A percentile compares a stretch with the other conserved stretches of the same genome.
Conservation (phyloP, 192 early-diverging fungal genomes). For the Coemansia sp. region DNA sequence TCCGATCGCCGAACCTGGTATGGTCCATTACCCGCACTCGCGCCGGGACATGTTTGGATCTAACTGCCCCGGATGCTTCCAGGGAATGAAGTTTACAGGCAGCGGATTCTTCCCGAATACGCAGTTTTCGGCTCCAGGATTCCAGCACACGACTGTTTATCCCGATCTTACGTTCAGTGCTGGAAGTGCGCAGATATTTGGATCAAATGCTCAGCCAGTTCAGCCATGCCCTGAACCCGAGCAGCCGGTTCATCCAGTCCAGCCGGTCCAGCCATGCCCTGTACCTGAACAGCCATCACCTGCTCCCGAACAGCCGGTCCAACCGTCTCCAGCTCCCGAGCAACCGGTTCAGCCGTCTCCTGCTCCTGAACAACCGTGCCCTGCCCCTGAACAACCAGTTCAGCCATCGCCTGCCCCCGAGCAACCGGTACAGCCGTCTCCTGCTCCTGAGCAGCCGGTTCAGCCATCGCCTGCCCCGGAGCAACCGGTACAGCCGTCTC, state of each 20-base stretch:
- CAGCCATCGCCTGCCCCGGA: not conserved
- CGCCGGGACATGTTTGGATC: constrained; percentile 19
- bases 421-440: not conserved
- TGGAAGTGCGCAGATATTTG: constrained; percentile 9
- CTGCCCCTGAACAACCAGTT: not conserved
- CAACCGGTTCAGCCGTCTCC: constrained; percentile 5
- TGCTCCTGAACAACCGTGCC: not conserved
- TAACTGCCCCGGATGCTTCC: constrained; percentile 11
- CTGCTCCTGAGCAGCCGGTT: not conserved
- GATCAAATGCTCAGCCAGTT: not conserved
- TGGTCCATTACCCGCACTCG: not conserved
- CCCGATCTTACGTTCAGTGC: constrained; percentile 21
- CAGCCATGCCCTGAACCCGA: not conserved
- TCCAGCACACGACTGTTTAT: constrained; percentile 20
- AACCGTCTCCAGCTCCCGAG: constrained; percentile 4
- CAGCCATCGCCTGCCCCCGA: not conserved
- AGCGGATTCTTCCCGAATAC: constrained; percentile 17
- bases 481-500: not conserved
- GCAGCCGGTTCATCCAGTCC: not conserved
- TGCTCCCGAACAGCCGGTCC: not conserved
- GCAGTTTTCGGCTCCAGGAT: constrained; percentile 20
- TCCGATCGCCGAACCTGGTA: not conserved
- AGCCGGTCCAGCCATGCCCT: not conserved
- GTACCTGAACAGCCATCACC: not conserved
- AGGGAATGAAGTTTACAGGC: constrained; percentile 15